Base-by-base conservation (phyloP, 495 filamentous ascomycete genomes). In the Hypoxylon intermedium region DNA sequence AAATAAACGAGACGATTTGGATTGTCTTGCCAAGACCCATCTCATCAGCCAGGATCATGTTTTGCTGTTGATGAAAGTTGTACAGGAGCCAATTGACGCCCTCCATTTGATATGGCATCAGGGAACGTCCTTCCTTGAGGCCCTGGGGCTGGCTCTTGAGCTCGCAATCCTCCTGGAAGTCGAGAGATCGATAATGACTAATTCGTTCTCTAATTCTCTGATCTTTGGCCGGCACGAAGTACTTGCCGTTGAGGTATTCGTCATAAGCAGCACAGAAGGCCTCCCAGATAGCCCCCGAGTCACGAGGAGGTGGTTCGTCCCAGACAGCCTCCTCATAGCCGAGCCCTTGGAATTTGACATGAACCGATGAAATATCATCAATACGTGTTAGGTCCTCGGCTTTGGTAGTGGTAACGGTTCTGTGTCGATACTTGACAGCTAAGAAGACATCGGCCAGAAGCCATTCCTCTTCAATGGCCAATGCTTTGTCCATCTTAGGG, bases 1-100 rank as follows among this genome's bases (percentile, higher is more conserved):
- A 84, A 6, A 99, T 76, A 45, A 96, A 83, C 2, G 85, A 86
- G 50, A 99, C 92, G 45, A 97, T 84, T 71, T 99, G 95, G 42
- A 99, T 89, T 0, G 95, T 99, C 78, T 99, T 99, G 20, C 95
- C 95, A 7, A 99, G 85, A 3, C 95, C 95, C 95, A 99, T 99
- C 70, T 99, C 95, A 65, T 99, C 95, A 1, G 95, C 95, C 2
- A 99, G 83, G 65, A 99, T 94, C n/a, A 89, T 88, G 65, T 95
- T 98, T 58, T 89, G 82, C 58, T 87, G 79, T 42, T 83, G 76
- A 57, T 89, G 85, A 78, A 91, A 97, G 69, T 91, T 93, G 70
- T 91, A 96, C 54, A 96, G 88, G n/a, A 98, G 83, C 92, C 94
- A 99, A 69, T 98, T 97, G 53, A 98, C 72, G 12, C 95, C 95